A percentile compares a stretch with the other conserved stretches of the same genome.
Evolutionary conservation across 1,284 basidiomycete species (phyloP).

Genomic region (Xanthoconium separans): DNA sequence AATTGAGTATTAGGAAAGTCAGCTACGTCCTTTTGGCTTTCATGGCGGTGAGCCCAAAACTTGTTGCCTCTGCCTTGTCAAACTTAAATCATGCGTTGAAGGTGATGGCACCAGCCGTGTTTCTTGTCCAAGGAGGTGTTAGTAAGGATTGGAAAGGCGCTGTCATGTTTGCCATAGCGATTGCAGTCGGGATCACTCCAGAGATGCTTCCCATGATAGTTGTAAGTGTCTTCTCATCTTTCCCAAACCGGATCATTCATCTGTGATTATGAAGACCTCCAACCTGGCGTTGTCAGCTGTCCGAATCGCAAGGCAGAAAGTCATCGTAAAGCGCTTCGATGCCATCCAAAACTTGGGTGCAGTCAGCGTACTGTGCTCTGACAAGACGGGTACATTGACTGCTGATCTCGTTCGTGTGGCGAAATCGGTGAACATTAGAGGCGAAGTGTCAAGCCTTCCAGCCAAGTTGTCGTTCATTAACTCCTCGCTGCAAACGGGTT

Average conservation of each 20-base stretch:
- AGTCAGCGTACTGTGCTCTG: conserved; percentile 30
- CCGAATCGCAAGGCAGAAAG: conserved; percentile 33
- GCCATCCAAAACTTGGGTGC: conserved; percentile 34
- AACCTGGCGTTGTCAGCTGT: conserved; percentile 32
- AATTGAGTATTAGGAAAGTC: conserved; percentile 32
- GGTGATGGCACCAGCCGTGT: conserved; percentile 32
- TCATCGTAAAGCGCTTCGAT: conserved; percentile 34
- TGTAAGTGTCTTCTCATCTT: conserved; percentile 14
- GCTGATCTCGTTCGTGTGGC: conserved; percentile 34
- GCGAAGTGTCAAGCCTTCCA: conserved; percentile 27
- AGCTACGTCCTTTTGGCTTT: conserved; percentile 32
- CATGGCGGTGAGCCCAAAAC: conserved; percentile 25
- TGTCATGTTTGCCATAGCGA: conserved; percentile 32
- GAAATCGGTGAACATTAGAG: conserved; percentile 26
- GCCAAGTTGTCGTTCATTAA: conserved; percentile 29
- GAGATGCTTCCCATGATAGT: conserved; percentile 37
- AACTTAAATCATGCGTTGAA: conserved; percentile 1
- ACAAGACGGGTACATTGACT: conserved; percentile 33
- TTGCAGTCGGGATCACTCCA: conserved; percentile 32
- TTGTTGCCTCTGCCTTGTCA: neutral
- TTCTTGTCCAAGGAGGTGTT: conserved; percentile 31
- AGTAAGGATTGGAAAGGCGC: conserved; percentile 33
- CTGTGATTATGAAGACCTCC: conserved; percentile 23
- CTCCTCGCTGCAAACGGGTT: conserved; percentile 29
- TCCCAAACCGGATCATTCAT: conserved; percentile 2